Evolutionary conservation across 768 basidiomycete genomes (phyloP).

Genomic region (Termitomyces sp.): DNA sequence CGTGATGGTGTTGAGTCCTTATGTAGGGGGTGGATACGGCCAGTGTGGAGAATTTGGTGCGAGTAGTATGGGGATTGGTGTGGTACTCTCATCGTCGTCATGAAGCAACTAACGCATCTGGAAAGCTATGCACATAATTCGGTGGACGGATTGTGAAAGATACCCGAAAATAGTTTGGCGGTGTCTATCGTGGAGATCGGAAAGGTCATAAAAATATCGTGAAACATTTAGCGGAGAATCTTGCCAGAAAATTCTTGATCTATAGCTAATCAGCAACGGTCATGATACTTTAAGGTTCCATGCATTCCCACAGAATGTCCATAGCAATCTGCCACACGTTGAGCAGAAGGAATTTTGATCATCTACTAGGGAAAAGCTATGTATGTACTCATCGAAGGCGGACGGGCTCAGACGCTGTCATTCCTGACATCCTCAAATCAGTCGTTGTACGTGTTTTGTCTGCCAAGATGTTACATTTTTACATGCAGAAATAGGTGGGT

Average conservation of each 20-base stretch:
- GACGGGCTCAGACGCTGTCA: neutral
- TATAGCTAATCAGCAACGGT: neutral
- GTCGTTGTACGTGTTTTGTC: neutral
- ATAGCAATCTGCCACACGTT: neutral
- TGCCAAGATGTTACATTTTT: neutral
- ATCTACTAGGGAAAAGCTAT: neutral
- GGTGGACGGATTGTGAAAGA: too few species aligned
- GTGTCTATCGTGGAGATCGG: neutral
- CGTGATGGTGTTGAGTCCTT: neutral
- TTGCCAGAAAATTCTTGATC: neutral
- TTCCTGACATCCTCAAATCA: neutral
- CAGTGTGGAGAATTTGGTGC: neutral
- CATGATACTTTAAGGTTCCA: neutral
- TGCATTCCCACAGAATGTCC: neutral
- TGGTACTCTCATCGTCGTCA: too few species aligned
- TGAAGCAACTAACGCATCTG: neutral
- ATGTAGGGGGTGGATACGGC: too few species aligned
- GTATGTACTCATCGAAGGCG: neutral
- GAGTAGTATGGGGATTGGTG: too few species aligned
- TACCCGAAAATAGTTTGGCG: neutral
- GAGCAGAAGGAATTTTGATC: neutral
- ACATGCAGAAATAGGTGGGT: neutral
- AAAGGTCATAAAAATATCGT: too few species aligned
- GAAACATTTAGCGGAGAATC: neutral
- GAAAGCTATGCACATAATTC: neutral